Evolutionary conservation across 257 asterid species (phyloP).

Genomic region (Nicotiana tabacum): DNA sequence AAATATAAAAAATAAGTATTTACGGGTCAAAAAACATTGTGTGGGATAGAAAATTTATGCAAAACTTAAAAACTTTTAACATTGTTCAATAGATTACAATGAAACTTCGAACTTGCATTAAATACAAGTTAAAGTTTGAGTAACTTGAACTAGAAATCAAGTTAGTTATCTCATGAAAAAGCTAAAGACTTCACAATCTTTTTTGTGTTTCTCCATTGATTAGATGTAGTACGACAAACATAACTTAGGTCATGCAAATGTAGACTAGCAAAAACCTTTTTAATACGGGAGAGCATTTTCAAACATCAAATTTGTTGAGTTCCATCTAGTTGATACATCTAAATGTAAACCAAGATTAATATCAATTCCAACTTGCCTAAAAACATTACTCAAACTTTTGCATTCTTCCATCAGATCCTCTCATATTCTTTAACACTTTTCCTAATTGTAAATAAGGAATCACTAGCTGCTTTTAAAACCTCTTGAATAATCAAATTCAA

Average conservation of each 20-base stretch:
- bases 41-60: too few relatives aligned
- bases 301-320: background rate
- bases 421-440: background rate
- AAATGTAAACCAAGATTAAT: background rate
- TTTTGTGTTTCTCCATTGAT: background rate
- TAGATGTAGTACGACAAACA: background rate
- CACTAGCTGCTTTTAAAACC: background rate
- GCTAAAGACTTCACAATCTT: background rate
- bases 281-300: background rate
- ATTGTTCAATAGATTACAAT: too few relatives aligned
- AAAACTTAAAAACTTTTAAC: too few relatives aligned
- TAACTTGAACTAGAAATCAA: background rate
- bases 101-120: background rate
- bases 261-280: background rate
- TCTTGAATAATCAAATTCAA: background rate
- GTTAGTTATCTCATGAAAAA: background rate
- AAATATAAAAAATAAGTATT: too few relatives aligned
- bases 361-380: background rate
- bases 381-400: background rate
- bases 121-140: background rate
- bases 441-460: background rate
- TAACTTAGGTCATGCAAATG: background rate
- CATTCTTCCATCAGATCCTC: background rate
- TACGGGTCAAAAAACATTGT: too few relatives aligned
- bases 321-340: background rate